Evolutionary conservation across 1,139 yeast species (phyloP), one percentile per base, ranked within the genome.

Genomic region (Candida freyschussii): DNA sequence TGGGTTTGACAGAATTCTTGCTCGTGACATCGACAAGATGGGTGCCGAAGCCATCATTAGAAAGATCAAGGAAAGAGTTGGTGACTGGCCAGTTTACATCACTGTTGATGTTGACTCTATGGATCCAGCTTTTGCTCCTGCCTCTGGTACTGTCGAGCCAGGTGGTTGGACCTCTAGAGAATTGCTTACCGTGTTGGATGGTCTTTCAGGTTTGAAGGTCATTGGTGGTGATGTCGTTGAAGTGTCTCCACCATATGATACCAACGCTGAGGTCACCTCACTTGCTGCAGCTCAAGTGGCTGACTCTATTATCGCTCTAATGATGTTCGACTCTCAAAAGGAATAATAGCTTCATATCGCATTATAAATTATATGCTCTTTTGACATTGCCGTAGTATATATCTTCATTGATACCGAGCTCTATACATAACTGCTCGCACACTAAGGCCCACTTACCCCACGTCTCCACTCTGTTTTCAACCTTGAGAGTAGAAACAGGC

Each of bases 201-300:
- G 73, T 1, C 55, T 73, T 21, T 63, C 62, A 13, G 43, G 39
- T 1, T 45, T 72, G 31, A 62, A 72, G 40, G 48, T 72, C 29
- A 60, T 73, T 19, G 79, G 78, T 8, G 77, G 70, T 29, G 78
- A 73, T 45, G 72, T 72, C 18, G 78, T 73, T n/a, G 79, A 72
- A 46, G 78, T 72, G 14, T 63, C 72, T 39, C 78, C 78, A 4
- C 72, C 76, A 1, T 70, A 56, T 39, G 78, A 72, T 44, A 59
- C 67, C 37, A 63, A 41, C 21, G 40, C 43, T 22, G 78, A 67
- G 37, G 63, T 70, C 36, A 73, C 79, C 4, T 60, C 69, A 31
- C 60, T 71, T 45, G 75, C 75, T 11, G 79, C 78, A 8, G 72
- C 78, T 2, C 68, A 69, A 15, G 74, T 71, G 14, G 65, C 43